Evolutionary conservation across 129 eudicot genomes (phyloP).

Genomic region (Helianthus tuberosus): DNA sequence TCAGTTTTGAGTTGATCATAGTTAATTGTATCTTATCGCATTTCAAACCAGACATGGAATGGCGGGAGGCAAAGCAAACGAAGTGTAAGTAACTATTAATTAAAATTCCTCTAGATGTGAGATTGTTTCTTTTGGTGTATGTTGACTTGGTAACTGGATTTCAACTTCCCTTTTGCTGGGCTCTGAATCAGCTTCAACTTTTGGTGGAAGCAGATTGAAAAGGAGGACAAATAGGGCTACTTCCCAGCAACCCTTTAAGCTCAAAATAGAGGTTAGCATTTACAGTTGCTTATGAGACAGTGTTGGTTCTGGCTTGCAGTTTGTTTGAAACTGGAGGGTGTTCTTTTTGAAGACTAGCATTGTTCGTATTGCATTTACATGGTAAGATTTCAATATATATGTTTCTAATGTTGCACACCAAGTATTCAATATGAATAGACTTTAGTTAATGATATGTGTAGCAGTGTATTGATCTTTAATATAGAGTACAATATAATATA

Average conservation of each 20-base stretch:
- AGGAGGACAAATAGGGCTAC: slow-evolving; percentile 61
- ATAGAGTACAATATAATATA: no score
- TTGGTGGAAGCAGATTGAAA: slow-evolving; percentile 62
- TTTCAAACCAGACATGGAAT: slow-evolving; percentile 48
- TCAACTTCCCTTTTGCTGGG: slow-evolving; percentile 43
- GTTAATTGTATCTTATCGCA: slow-evolving; percentile 30
- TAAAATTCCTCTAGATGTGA: neutral
- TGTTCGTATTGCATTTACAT: no score
- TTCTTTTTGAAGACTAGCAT: no score
- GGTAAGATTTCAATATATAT: no score
- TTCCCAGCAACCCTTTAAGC: slow-evolving; percentile 74
- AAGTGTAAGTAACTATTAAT: slow-evolving; percentile 48
- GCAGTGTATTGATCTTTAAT: no score
- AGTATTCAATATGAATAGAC: no score
- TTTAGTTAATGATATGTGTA: no score
- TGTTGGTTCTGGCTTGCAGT: no score
- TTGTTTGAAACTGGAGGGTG: no score
- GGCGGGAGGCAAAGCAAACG: slow-evolving; percentile 72
- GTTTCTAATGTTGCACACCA: no score
- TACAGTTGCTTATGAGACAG: slow-evolving; percentile 6
- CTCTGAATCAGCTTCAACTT: slow-evolving; percentile 57
- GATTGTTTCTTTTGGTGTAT: slow-evolving; percentile 6
- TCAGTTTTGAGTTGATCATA: no score
- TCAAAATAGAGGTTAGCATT: slow-evolving; percentile 78
- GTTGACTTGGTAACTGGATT: neutral